Evolutionary conservation across 2,329 filamentous ascomycete genomes (phyloP), one percentile per base, ranked within the genome.

Genomic region (Xylaria sp.): DNA sequence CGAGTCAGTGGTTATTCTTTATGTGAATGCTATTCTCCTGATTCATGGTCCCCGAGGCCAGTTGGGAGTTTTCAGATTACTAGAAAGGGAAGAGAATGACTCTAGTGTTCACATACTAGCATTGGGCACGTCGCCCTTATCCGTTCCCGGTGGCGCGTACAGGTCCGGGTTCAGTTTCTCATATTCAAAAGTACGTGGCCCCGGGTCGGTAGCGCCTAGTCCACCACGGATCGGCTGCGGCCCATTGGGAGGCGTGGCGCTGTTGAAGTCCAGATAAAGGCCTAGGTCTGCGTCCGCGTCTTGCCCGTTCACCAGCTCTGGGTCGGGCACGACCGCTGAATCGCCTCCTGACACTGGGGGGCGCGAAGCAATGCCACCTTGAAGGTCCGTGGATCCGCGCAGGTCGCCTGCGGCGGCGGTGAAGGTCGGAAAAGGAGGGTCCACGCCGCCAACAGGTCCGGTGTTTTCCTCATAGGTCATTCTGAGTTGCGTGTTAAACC

Each of bases 171-270:
- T 88, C 23, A 86, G 78, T 70, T 81, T 84, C 73, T 89, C 84
- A 60, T 88, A 85, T 48, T 80, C 79, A 54, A 82, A 81, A 1
- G 84, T 85, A 76, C 84, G 81, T 60, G 86, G 85, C 2, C 87
- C 87, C 7, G 86, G 83, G 72, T 88, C 86, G 0, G 84, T 86
- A 2, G 78, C 80, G 13, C 87, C 88, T 12, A 73, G 78, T 13
- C 73, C 76, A 3, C 88, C 88, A 7, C 88, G 84, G 52, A 89
- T 84, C 1, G 88, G 88, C 75, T 89, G 85, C 0, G 88, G 76
- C 9, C 71, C 73, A 7, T 70, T 80, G 0, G 88, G 75, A 34
- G 65, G 65, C 18, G 32, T 79, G 34, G 83, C 82, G 63, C 82
- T 79, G 59, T 84, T 81, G 71, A 90, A 87, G 76, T 89, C 82